A percentile compares a stretch with the other conserved stretches of the same genome.
Conservation (phyloP, 1,139 yeast genomes). For the Suhomyces bribrorum region DNA sequence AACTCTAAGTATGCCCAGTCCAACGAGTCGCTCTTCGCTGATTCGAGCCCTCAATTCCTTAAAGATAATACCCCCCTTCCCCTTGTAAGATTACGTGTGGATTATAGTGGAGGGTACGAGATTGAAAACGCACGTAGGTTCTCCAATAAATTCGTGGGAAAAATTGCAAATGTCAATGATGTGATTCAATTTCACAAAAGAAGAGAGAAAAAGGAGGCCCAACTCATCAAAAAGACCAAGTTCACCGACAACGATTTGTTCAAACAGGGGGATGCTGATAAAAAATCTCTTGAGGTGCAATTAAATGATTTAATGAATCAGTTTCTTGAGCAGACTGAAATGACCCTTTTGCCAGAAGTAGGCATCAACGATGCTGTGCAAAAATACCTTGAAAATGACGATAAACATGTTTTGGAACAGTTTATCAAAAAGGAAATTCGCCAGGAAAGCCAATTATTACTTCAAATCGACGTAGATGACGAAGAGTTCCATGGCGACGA, state of each 20-base stretch:
- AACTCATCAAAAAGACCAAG: conserved; percentile 20
- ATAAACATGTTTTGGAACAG: conserved; percentile 65
- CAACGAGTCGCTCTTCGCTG: conserved; percentile 30
- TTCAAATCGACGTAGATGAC: conserved; percentile 43
- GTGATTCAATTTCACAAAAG: conserved; percentile 71
- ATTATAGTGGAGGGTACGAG: conserved; percentile 86
- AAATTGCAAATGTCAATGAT: conserved; percentile 86
- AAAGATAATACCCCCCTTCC: conserved; percentile 59
- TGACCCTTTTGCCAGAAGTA: conserved; percentile 71
- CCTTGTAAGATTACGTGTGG: conserved; percentile 76
- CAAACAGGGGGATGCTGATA: conserved; percentile 21
- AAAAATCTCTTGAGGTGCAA: conserved; percentile 39
- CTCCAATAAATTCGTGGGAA: conserved; percentile 86
- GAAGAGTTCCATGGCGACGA: conserved; percentile 34
- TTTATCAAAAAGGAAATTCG: conserved; percentile 70
- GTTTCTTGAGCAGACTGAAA: conserved; percentile 59
- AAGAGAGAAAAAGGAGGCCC: conserved; percentile 21
- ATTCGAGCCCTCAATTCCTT: conserved; percentile 18
- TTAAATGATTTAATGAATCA: conserved; percentile 64
- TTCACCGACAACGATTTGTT: conserved; percentile 25
- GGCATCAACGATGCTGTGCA: conserved; percentile 77
- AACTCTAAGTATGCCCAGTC: conserved; percentile 47
- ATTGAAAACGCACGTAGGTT: conserved; percentile 89
- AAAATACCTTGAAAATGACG: conserved; percentile 78
- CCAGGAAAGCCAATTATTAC: conserved; percentile 59